phyloP scores from a whole-genome alignment of 2,329 filamentous ascomycete genomes.

The Daldinia sp. region DNA sequence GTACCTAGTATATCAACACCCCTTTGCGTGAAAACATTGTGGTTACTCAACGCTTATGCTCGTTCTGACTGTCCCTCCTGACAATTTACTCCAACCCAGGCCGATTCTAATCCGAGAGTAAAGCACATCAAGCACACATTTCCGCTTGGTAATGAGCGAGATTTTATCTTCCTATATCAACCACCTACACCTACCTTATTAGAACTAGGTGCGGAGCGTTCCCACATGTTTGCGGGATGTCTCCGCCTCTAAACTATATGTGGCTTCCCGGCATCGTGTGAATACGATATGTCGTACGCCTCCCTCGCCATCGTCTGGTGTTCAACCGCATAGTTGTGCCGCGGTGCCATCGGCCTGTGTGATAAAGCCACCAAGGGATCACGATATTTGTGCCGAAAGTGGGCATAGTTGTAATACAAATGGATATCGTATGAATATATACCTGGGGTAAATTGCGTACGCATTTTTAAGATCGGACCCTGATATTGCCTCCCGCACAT shows the following conservation, averaged over 20 bases:
- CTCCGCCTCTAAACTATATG: not conserved
- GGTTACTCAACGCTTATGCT: not conserved
- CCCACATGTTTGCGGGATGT: not conserved
- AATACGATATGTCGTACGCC: not conserved
- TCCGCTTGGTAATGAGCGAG: not conserved
- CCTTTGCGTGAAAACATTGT: not conserved
- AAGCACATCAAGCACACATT: not conserved
- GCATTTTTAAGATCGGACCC: constrained; percentile 7
- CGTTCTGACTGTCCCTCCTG: not conserved
- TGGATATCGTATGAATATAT: not conserved
- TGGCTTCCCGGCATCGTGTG: not conserved
- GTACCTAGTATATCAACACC: no score
- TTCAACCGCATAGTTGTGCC: not conserved
- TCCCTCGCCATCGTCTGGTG: not conserved
- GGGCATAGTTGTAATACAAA: not conserved
- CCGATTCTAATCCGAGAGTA: not conserved
- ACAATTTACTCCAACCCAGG: not conserved
- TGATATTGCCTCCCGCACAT: constrained; percentile 14
- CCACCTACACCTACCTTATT: not conserved
- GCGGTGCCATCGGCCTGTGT: not conserved
- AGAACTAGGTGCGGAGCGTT: not conserved
- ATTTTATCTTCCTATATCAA: not conserved
- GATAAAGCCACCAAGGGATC: constrained; percentile 3
- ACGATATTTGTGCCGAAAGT: not conserved
- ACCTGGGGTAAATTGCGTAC: not conserved